Conservation (phyloP, 78 protist genomes). For the Neovahlkampfia damariscottae region DNA sequence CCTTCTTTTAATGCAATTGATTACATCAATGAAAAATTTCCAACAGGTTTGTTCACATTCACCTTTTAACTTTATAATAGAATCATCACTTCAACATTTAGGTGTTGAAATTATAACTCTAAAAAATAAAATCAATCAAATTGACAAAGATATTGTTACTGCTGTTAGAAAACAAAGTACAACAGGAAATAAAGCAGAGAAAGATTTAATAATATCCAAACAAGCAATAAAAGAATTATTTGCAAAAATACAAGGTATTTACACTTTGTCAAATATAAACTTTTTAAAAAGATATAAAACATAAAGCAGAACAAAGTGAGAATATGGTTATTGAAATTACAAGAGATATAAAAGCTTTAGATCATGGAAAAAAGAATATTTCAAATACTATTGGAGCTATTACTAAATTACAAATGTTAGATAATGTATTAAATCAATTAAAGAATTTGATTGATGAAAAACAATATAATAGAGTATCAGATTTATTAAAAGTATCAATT, state of each 20-base stretch:
- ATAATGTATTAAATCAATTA: not conserved
- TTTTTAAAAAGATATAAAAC: not conserved
- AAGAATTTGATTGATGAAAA: not conserved
- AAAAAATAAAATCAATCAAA: not conserved
- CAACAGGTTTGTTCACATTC: no score
- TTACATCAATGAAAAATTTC: not conserved
- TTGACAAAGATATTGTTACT: not conserved
- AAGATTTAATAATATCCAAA: not conserved
- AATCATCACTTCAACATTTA: not conserved
- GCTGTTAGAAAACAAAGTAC: not conserved
- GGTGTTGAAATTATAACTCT: not conserved
- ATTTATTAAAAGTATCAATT: not conserved
- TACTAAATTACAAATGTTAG: not conserved
- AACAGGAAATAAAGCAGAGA: not conserved
- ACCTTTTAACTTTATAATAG: no score
- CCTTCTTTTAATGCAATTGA: not conserved
- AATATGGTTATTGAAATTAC: not conserved
- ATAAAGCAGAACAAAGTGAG: not conserved
- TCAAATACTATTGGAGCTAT: not conserved
- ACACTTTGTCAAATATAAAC: no score
- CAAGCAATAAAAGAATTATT: not conserved
- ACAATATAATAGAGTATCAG: not conserved
- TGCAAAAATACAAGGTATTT: not conserved
- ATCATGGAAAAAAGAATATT: not conserved
- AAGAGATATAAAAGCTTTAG: not conserved